Conservation (phyloP, 108 stramenopile species). For the Pseudonitzschia multiseries region DNA sequence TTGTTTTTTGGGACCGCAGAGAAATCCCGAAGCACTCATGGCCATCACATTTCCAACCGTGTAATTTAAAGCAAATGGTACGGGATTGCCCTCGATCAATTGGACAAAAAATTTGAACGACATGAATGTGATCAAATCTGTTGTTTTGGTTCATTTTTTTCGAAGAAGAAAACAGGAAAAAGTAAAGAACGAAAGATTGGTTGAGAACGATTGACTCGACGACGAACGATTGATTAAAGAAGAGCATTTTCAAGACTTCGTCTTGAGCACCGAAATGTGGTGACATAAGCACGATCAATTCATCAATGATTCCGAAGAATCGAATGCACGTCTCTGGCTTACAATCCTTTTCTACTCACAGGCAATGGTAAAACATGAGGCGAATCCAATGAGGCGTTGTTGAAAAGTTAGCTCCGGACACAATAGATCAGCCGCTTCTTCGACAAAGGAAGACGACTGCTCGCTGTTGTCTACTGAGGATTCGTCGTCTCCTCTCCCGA, state of each 20-base stretch:
- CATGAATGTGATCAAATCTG: slow-evolving; percentile 79
- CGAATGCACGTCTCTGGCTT: background rate
- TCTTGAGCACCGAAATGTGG: no score
- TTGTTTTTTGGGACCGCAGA: slow-evolving; percentile 69
- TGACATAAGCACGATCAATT: no score
- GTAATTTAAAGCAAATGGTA: slow-evolving; percentile 84
- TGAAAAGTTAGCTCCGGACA: slow-evolving; percentile 85
- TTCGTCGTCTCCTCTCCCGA: slow-evolving; percentile 2
- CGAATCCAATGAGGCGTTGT: slow-evolving; percentile 72
- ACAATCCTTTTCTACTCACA: slow-evolving; percentile 39
- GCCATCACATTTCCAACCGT: slow-evolving; percentile 51
- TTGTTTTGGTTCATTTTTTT: background rate
- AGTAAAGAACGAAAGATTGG: background rate
- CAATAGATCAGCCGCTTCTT: slow-evolving; percentile 60
- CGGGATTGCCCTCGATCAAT: slow-evolving; percentile 74
- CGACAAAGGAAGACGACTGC: slow-evolving; percentile 43
- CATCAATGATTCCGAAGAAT: no score
- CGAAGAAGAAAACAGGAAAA: background rate
- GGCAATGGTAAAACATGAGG: slow-evolving; percentile 64
- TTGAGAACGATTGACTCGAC: no score
- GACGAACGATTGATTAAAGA: no score
- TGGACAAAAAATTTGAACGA: slow-evolving; percentile 78
- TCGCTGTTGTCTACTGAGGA: slow-evolving; percentile 5
- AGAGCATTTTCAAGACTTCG: no score
- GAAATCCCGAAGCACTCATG: slow-evolving; percentile 44